These are phyloP conservation scores for Claviceps sp. DNA, from an alignment of 2,329 filamentous ascomycete genomes.

Conservation along the genomic window DNA sequence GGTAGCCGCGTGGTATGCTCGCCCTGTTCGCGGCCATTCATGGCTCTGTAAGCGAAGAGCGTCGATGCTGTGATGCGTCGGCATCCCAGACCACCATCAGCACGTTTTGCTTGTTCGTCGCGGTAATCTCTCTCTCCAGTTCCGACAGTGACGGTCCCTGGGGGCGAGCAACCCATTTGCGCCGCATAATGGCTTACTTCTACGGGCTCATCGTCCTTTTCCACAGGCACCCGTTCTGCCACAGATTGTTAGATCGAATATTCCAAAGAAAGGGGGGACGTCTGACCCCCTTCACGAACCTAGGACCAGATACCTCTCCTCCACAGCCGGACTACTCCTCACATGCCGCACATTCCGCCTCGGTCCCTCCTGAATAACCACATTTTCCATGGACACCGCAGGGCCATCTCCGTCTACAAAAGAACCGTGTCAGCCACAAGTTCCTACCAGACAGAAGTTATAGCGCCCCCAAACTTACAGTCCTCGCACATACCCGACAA, in stretches of 20 bases:
- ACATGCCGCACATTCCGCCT: background rate
- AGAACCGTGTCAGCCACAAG: too few relatives aligned
- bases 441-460: too few relatives aligned
- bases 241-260: background rate
- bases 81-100: constrained; percentile 5
- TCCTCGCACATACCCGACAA: background rate
- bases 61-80: constrained; percentile 14
- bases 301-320: background rate
- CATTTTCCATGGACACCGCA: background rate
- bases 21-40: constrained; percentile 8
- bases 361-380: constrained; percentile 3
- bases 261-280: background rate
- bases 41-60: constrained; percentile 19
- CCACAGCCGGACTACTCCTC: background rate
- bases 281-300: background rate
- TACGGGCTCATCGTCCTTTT: background rate
- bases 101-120: background rate
- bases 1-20: constrained; percentile 9
- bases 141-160: background rate
- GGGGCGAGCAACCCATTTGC: background rate
- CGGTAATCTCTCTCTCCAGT: background rate
- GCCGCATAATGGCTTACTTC: background rate
- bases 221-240: background rate
- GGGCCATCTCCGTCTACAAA: background rate
- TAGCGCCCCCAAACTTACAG: too few relatives aligned